Percentiles rank a stretch among this genome's conserved stretches.
phyloP scores from a whole-genome alignment of 495 filamentous ascomycete species.

The Copromyces sp. region DNA sequence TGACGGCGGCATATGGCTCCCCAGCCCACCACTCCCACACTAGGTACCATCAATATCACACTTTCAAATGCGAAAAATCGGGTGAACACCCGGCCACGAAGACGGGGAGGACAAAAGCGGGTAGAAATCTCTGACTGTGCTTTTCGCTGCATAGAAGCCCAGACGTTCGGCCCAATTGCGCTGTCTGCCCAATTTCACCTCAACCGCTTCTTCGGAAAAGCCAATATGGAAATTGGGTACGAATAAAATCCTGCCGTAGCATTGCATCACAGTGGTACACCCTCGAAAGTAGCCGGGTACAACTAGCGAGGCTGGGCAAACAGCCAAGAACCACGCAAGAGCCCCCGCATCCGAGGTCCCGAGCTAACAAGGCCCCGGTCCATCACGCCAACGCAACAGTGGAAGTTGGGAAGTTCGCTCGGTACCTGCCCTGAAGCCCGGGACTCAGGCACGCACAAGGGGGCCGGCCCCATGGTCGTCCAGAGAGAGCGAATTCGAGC shows the following conservation, averaged over 20 bases:
- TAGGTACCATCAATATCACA: not conserved
- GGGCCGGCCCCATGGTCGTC: not conserved
- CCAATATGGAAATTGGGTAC: not conserved
- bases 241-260: not conserved
- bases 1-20: not conserved
- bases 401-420: not conserved
- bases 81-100: not conserved
- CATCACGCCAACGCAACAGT: not conserved
- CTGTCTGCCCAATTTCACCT: not conserved
- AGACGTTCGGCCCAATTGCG: not conserved
- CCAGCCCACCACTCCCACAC: not conserved
- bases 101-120: not conserved
- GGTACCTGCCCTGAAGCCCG: not conserved
- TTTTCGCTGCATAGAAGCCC: not conserved
- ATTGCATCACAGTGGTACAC: not conserved
- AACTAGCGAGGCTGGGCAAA: not conserved
- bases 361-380: conserved; percentile 12
- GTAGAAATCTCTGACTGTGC: not conserved
- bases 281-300: not conserved
- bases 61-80: not conserved
- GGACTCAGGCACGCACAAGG: not conserved
- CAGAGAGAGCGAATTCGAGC: not conserved
- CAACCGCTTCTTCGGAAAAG: not conserved
- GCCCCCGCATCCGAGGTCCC: conserved; percentile 7
- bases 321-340: not conserved